Base-by-base conservation (phyloP, 176 grass and related monocot genomes). In the Oryza punctata region DNA sequence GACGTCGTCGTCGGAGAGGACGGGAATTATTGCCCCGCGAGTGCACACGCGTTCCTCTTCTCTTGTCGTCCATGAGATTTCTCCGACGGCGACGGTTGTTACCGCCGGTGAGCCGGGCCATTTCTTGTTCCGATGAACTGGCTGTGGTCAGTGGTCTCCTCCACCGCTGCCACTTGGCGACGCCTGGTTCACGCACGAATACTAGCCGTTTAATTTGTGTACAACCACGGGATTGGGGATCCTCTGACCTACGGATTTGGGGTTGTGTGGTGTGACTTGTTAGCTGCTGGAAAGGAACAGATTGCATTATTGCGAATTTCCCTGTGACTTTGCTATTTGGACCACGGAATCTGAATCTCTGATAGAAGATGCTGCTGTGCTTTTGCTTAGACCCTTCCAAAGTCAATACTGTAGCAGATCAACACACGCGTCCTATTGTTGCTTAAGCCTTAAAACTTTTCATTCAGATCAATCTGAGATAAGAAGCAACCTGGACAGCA, bases 1-100 rank as follows among this genome's bases (percentile, higher is more conserved):
- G 79, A 9, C 81, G 30, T 50, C 60, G 43, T 60, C 81, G 71
- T 50, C 1, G 44, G 59, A 65, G 4, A 64, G 9, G 71, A 75
- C 81, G 16, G 10, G 72, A 71, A 75, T 75, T 83, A 83, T 83
- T 83, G 70, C 27, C 44, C 14, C 21, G 25, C 6, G 10, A 29
- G 15, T 30, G 71, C 5, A 72, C 70, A 73, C 41, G 28, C 41
- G 35, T 74, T 74, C 12, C 32, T 65, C 57, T 61, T 61, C 57
- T 11, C 13, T 3, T 32, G 80, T 15, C 52, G 24, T 1, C 7
- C 50, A 35, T 46, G 21, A 8, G 46, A 81, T 63, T 72, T 10
- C 38, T 64, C 26, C 12, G 80, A 64, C 44, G 7, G 81, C 11
- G 23, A 82, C 0, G 68, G 52, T 10, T 9, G 79, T 15, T 41